A percentile compares a stretch with the other conserved stretches of the same genome.
Evolutionary conservation across 2,329 filamentous ascomycete genomes (phyloP).

Genomic region (Clonostachys byssicola): DNA sequence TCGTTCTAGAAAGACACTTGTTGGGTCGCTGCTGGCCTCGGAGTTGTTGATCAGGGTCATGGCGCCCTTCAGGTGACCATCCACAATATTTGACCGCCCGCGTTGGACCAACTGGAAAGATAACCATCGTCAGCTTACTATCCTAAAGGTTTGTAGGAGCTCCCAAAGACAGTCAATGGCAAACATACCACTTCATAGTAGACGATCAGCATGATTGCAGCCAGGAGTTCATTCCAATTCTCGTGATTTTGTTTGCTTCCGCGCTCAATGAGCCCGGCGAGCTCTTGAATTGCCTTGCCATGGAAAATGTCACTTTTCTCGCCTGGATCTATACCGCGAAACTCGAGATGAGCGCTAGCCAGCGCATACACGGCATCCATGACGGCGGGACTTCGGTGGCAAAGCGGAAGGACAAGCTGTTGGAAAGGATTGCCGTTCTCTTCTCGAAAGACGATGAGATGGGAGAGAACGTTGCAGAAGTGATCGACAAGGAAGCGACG

Average conservation of each 20-base stretch:
- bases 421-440: conserved; percentile 60
- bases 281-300: conserved; percentile 52
- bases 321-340: conserved; percentile 43
- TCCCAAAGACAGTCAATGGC: not conserved
- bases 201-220: conserved; percentile 56
- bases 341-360: conserved; percentile 79
- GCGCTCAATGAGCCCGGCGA: conserved; percentile 52
- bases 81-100: conserved; percentile 54
- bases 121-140: conserved; percentile 4
- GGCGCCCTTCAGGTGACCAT: conserved; percentile 57
- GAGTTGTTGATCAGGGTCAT: conserved; percentile 55
- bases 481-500: conserved; percentile 55
- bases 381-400: conserved; percentile 51
- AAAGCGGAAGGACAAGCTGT: conserved; percentile 57
- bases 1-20: conserved; percentile 53
- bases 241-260: conserved; percentile 27
- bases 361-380: conserved; percentile 84
- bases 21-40: conserved; percentile 39
- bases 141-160: not conserved
- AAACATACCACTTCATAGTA: conserved; percentile 59
- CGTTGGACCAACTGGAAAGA: conserved; percentile 51
- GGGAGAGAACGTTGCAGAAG: conserved; percentile 60
- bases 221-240: conserved; percentile 53
- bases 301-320: conserved; percentile 58
- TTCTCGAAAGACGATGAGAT: conserved; percentile 62